phyloP scores from a whole-genome alignment of 179 eudicot genomes.

The Beta corolliflora region DNA sequence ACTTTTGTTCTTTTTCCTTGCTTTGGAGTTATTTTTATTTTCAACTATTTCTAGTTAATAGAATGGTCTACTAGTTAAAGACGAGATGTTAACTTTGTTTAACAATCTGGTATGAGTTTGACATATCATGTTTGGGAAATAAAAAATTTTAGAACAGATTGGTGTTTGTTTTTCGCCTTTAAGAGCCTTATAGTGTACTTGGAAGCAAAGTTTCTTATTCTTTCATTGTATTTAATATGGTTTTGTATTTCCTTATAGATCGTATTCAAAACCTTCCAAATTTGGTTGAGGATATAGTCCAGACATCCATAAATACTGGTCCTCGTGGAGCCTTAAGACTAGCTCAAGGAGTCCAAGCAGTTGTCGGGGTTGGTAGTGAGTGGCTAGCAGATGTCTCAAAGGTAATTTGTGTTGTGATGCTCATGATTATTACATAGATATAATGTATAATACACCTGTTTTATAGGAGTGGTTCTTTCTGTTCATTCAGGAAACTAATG shows the following conservation, averaged over 20 bases:
- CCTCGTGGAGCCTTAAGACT: conserved; percentile 94
- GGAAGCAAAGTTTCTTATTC: neutral
- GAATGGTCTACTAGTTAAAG: neutral
- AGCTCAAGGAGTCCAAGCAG: conserved; percentile 97
- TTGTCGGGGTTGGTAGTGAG: conserved; percentile 90
- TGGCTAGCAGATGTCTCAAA: conserved; percentile 89
- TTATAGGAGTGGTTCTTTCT: neutral
- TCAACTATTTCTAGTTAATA: neutral
- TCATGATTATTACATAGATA: neutral
- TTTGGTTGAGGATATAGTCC: conserved; percentile 85
- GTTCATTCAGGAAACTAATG: conserved; percentile 16
- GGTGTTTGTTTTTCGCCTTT: neutral
- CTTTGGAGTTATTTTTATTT: neutral
- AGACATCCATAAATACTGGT: conserved; percentile 91
- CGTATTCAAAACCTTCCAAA: conserved; percentile 75
- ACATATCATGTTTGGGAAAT: neutral
- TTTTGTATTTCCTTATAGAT: conserved; percentile 46
- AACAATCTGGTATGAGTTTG: neutral
- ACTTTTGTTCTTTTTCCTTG: neutral
- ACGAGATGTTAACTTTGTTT: neutral
- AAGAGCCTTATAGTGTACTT: neutral
- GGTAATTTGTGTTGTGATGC: conserved; percentile 37
- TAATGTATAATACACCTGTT: neutral
- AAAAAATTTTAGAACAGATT: neutral
- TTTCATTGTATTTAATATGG: neutral